A percentile compares a stretch with the other conserved stretches of the same genome.
Evolutionary conservation across 768 basidiomycete species (phyloP).

Genomic region (Collybiopsis luxurians): DNA sequence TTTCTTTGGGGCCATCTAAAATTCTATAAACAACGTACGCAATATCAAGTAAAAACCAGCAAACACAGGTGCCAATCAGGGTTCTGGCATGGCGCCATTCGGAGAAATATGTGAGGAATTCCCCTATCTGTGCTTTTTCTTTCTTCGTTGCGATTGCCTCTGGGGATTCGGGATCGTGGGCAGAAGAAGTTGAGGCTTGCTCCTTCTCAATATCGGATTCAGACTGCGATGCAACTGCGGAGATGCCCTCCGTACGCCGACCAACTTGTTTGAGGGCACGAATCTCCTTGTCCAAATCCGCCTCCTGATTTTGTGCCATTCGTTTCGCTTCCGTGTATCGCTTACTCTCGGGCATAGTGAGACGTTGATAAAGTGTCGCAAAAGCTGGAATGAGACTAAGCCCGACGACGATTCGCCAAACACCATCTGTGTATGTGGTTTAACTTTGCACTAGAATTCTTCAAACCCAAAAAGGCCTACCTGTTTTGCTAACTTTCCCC

Average conservation of each 20-base stretch:
- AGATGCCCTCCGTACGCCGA: background rate
- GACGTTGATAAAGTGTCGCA: conserved; percentile 70
- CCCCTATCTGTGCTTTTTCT: conserved; percentile 26
- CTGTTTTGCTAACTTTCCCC: conserved; percentile 56
- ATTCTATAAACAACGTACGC: too few species aligned
- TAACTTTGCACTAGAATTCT: background rate
- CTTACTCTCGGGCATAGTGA: conserved; percentile 69
- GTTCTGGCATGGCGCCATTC: conserved; percentile 70
- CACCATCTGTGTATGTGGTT: conserved; percentile 21
- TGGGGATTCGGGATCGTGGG: background rate
- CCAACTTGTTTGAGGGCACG: conserved; percentile 29
- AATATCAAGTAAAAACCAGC: conserved; percentile 78
- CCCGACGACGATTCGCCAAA: conserved; percentile 76
- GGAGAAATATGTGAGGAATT: conserved; percentile 66
- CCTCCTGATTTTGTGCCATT: conserved; percentile 26
- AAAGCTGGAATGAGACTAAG: conserved; percentile 74
- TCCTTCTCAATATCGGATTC: conserved; percentile 15
- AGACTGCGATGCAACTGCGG: background rate
- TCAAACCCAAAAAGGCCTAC: background rate
- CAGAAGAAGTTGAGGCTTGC: background rate
- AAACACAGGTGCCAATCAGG: conserved; percentile 62
- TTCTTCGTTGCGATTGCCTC: conserved; percentile 15
- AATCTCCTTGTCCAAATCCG: conserved; percentile 23
- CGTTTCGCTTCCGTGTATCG: conserved; percentile 45
- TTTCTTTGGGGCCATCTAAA: too few species aligned